Base-by-base conservation (phyloP, 2,329 filamentous ascomycete genomes). In the Tolypocladium nubicola region DNA sequence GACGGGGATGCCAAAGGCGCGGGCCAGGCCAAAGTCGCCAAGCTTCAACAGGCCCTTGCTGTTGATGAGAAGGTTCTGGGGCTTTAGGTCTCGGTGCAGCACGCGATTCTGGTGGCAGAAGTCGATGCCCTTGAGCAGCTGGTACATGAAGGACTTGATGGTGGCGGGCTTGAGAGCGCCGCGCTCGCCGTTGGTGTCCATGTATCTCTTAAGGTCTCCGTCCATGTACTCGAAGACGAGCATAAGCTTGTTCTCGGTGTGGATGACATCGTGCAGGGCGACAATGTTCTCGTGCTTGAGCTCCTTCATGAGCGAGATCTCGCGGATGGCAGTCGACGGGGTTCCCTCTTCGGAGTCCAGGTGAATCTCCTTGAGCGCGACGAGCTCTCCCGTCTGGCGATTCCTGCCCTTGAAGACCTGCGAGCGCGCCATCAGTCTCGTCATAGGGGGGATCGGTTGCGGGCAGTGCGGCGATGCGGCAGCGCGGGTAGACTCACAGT, bases 241-340 rank as follows among this genome's bases (percentile, higher is more conserved):
- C 94, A 99, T 99, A 58, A 99, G 85, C 73, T 99, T 99, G 76
- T 97, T 99, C 78, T 99, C 94, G 58, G 94, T 99, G 74, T 99
- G 94, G 67, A 99, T 97, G 57, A 99, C 94, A 79, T 99, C 94
- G 80, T 97, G 90, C 6, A 99, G 85, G 59, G 88, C 90, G 66
- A 99, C 92, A 64, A 99, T 97, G 70, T 97, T 97, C 72, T 97
- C 92, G 74, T 99, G 94, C 75, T 97, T 97, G 64, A 99, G 82
- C 75, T 99, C 94, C 76, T 99, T 99, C 94, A 99, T 97, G 58
- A 99, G 81, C 1, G 92, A 97, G 67, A 99, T 99, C 74, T 99
- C 94, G 68, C 94, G 90, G 71, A 99, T 99, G 52, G 94, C 94
- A 0, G 94, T 99, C 55, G 89, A 95, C 4, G 94, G 94, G 0